Evolutionary conservation across 805 yeast genomes (phyloP).

Genomic region (Candida orba): DNA sequence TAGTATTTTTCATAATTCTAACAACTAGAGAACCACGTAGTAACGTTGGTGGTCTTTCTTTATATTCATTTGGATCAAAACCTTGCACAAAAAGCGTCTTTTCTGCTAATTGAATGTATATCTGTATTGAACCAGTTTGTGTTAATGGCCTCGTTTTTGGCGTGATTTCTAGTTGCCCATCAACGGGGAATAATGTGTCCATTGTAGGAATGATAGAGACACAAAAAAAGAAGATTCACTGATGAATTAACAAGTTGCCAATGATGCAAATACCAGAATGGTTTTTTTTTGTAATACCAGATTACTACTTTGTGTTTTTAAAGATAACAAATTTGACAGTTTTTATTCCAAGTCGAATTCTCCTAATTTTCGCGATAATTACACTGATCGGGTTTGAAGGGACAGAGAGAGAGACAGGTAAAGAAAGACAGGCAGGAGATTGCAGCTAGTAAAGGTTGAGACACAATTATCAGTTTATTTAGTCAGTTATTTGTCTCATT

Average conservation of each 20-base stretch:
- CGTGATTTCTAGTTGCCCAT: conserved; percentile 42
- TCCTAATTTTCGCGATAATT: too few relatives aligned
- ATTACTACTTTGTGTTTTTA: too few relatives aligned
- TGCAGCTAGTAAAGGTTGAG: not conserved
- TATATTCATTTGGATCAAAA: conserved; percentile 56
- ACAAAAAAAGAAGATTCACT: not conserved
- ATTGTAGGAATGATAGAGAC: conserved; percentile 4
- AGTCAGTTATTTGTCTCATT: not conserved
- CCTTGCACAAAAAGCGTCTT: conserved; percentile 78
- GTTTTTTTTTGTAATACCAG: too few relatives aligned
- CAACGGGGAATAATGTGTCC: conserved; percentile 41
- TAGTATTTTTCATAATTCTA: conserved; percentile 63
- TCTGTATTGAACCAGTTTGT: conserved; percentile 56
- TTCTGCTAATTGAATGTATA: conserved; percentile 75
- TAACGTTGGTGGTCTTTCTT: conserved; percentile 65
- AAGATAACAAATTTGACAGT: too few relatives aligned
- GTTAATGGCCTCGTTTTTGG: conserved; percentile 41
- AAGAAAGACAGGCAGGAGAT: too few relatives aligned
- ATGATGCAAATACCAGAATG: too few relatives aligned
- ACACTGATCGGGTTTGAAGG: too few relatives aligned
- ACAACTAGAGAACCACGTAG: conserved; percentile 74
- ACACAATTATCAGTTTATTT: too few relatives aligned
- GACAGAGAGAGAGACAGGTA: too few relatives aligned
- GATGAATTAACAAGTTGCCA: not conserved
- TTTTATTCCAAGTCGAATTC: too few relatives aligned